Percentiles rank a stretch among this genome's conserved stretches.
phyloP scores from a whole-genome alignment of 352 stramenopile species.

The Globisporangium paroecandrum region DNA sequence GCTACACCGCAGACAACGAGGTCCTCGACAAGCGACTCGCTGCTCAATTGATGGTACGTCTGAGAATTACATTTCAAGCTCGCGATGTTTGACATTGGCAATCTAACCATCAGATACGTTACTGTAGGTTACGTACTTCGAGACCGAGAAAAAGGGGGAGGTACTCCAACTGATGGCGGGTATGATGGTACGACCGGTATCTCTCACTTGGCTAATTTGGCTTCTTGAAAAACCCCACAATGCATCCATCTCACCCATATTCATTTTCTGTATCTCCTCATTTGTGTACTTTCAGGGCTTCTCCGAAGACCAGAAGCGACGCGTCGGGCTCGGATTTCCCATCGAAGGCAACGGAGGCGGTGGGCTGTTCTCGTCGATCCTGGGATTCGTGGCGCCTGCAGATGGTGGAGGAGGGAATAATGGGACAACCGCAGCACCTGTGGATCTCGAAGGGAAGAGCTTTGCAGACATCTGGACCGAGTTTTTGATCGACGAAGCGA shows the following conservation, averaged over 20 bases:
- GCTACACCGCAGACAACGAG: constrained; percentile 54
- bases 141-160: constrained; percentile 68
- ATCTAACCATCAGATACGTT: not conserved
- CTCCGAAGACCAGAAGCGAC: constrained; percentile 62
- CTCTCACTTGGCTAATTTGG: not conserved
- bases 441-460: constrained; percentile 55
- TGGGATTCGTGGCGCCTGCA: constrained; percentile 36
- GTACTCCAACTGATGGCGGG: constrained; percentile 66
- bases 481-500: constrained; percentile 62
- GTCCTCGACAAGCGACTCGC: constrained; percentile 69
- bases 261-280: not conserved
- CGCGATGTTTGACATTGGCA: too few relatives aligned
- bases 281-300: constrained; percentile 31
- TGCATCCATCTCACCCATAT: not conserved
- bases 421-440: not conserved
- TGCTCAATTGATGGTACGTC: constrained; percentile 58
- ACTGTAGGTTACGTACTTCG: constrained; percentile 57
- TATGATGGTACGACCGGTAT: constrained; percentile 49
- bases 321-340: constrained; percentile 48
- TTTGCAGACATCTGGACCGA: constrained; percentile 72
- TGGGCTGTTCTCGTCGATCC: constrained; percentile 63
- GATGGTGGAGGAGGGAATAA: not conserved
- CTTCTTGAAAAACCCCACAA: not conserved
- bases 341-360: constrained; percentile 60
- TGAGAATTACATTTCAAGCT: not conserved